Evolutionary conservation across 2,329 filamentous ascomycete species (phyloP).

Genomic region (Leptographium galeiforme): DNA sequence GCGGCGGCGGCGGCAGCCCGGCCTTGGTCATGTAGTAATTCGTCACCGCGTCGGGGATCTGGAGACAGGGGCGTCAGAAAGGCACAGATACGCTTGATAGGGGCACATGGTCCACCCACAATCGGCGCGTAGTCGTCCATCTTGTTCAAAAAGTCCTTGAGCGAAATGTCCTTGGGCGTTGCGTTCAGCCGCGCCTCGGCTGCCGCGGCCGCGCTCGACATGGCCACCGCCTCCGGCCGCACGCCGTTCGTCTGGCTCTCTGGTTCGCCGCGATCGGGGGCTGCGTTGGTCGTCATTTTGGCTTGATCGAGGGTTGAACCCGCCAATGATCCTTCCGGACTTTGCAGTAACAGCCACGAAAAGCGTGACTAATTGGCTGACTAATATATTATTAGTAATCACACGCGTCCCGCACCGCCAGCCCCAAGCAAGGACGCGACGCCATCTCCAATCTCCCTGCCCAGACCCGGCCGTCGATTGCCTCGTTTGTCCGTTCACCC

Average conservation of each 20-base stretch:
- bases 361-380: no score
- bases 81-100: neutral
- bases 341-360: neutral
- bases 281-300: constrained; percentile 8
- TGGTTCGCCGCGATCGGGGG: constrained; percentile 1
- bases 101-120: constrained; percentile 30
- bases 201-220: neutral
- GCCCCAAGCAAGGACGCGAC: no score
- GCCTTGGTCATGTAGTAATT: constrained; percentile 96
- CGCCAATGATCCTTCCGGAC: neutral
- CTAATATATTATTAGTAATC: no score
- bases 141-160: constrained; percentile 86
- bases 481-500: no score
- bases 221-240: neutral
- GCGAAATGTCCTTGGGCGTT: constrained; percentile 77
- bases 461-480: no score
- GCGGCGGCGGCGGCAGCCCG: constrained; percentile 81
- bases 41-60: constrained; percentile 96
- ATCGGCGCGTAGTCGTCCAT: constrained; percentile 99
- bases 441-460: no score
- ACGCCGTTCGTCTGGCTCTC: constrained; percentile 7
- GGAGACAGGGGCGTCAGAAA: neutral
- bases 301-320: neutral
- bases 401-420: no score
- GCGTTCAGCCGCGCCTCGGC: constrained; percentile 5